Base-by-base conservation (phyloP, 179 eudicot genomes). In the Carnegiea gigantea region DNA sequence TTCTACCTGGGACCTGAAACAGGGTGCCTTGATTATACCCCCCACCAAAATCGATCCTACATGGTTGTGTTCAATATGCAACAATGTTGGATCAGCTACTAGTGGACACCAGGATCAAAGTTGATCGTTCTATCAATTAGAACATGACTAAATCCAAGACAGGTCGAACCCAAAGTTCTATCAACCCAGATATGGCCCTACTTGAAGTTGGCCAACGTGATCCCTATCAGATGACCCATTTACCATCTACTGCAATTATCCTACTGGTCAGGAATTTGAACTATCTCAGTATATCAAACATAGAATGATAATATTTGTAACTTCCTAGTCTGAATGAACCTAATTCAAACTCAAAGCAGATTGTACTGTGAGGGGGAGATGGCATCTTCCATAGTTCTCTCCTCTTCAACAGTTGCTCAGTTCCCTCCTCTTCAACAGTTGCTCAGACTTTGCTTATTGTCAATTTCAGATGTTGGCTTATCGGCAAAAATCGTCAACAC, bases 381-480 rank as follows among this genome's bases (percentile, higher is more conserved):
- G 11, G 21, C 11, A 49, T 54, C 71, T 76, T 46, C 40, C 65
- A 54, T 38, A 67, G 76, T 33, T 33, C 23, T 67, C 60, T 65
- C 20, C 15, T 60, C 36, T 70, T 67, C 21, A 24, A 75, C 28
- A n/a, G 23, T 72, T 8, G 70, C 54, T 68, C 20, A 33, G 36
- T 2, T 33, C 36, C 1, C 36, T 33, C 36, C 36, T 33, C 36
- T 40, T 65, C 26, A 36, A 75, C 36, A 28, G 24, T 71, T 10
- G 67, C 65, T 67, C 18, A 40, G 8, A 4, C 36, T 65, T 73
- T 71, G 28, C 13, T 36, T 5, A 10, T 46, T 68, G 44, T 74
- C 73, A 21, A 74, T 85, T 86, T 76, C 92, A 92, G 93, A 83
- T 85, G 78, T 65, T 92, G 82, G 96, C 89, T 72, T 92, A 90